Percentiles rank a stretch among this genome's conserved stretches.
These are phyloP conservation scores for Backusella parvicylindrica DNA, from an alignment of 192 early-diverging fungal genomes.

Conservation along the genomic window DNA sequence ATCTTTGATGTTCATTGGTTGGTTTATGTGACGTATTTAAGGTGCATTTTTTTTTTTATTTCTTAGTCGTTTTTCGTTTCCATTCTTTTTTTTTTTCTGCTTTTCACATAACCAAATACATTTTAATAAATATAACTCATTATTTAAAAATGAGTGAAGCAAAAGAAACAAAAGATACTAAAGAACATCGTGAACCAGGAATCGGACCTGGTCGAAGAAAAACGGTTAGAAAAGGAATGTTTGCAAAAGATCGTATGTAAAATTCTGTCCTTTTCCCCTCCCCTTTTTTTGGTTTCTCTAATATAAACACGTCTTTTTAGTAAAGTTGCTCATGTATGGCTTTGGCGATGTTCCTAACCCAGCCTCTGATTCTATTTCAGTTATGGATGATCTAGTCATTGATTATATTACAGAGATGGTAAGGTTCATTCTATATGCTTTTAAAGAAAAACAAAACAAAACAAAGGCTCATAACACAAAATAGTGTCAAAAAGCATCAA, in stretches of 20 bases:
- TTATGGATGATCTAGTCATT: slow-evolving; percentile 80
- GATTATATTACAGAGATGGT: slow-evolving; percentile 80
- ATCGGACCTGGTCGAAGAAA: slow-evolving; percentile 36
- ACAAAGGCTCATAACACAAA: not conserved
- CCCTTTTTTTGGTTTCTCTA: not conserved
- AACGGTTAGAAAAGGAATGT: slow-evolving; percentile 41
- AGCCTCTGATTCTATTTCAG: slow-evolving; percentile 67
- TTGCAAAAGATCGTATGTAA: slow-evolving; percentile 36
- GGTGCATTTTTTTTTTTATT: not conserved
- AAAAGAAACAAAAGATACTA: slow-evolving; percentile 20
- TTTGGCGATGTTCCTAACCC: slow-evolving; percentile 82
- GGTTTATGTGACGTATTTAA: not conserved
- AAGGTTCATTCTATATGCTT: slow-evolving; percentile 11
- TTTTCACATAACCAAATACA: not conserved
- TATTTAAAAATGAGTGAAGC: slow-evolving; percentile 21
- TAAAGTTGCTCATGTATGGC: slow-evolving; percentile 80
- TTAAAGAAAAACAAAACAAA: not conserved
- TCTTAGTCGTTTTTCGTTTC: not conserved
- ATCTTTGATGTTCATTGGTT: not conserved
- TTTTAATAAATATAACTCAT: too few relatives aligned
- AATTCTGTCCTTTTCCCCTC: too few relatives aligned
- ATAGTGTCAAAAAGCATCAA: slow-evolving; percentile 56
- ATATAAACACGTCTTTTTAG: slow-evolving; percentile 19
- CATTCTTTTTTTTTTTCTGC: not conserved
- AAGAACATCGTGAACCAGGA: slow-evolving; percentile 22